A percentile compares a stretch with the other conserved stretches of the same genome.
These are phyloP conservation scores for Penicillium paxilli DNA, from an alignment of 495 filamentous ascomycete species.

Conservation along the genomic window DNA sequence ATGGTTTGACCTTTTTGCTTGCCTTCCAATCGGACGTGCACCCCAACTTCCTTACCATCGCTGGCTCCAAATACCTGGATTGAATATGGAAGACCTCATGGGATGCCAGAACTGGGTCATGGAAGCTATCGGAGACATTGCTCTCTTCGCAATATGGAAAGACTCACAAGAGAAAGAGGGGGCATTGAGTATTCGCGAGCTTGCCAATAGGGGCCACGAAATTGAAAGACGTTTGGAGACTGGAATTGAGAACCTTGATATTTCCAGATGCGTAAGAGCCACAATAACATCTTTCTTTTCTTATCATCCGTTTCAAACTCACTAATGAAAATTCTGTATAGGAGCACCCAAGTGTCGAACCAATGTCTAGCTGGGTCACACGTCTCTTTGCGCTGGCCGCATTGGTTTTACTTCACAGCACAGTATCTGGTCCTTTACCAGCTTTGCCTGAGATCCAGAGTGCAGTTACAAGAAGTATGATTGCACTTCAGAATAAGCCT, in stretches of 20 bases:
- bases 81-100: slow-evolving; percentile 9
- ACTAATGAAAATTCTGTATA: background rate
- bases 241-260: slow-evolving; percentile 2
- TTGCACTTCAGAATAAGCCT: slow-evolving; percentile 4
- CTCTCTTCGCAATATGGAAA: slow-evolving; percentile 1
- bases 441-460: slow-evolving; percentile 3
- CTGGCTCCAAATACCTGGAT: slow-evolving; percentile 1
- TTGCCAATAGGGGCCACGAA: background rate
- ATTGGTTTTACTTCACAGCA: slow-evolving; percentile 4
- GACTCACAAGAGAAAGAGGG: background rate
- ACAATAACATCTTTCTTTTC: background rate
- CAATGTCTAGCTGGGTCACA: slow-evolving; percentile 3
- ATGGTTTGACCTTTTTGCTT: slow-evolving; percentile 7
- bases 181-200: background rate
- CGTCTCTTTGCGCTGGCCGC: slow-evolving; percentile 3
- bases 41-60: slow-evolving; percentile 5
- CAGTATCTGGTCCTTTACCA: background rate
- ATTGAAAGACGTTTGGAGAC: background rate
- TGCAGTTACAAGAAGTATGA: slow-evolving; percentile 1
- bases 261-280: background rate
- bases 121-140: slow-evolving; percentile 2
- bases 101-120: slow-evolving; percentile 8
- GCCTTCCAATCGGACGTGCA: background rate
- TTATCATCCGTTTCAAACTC: background rate
- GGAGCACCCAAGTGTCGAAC: background rate